Conservation (phyloP, 177 flowering plant genomes). For the Vitis hybrid region DNA sequence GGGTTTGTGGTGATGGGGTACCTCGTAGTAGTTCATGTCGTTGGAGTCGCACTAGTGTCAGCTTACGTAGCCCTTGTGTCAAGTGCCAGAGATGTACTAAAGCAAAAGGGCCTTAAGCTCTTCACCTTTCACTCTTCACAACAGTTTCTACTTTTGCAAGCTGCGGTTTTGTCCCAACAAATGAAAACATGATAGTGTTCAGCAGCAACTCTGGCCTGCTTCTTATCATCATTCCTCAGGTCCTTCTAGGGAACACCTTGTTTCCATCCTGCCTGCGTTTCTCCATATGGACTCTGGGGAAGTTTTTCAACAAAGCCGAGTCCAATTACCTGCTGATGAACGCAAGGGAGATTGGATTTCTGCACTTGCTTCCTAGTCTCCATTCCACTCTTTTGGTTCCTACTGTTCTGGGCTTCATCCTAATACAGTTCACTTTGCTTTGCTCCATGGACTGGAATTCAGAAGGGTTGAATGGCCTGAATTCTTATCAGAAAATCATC, state of each 20-base stretch:
- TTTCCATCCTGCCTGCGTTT: conserved; percentile 44
- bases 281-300: conserved; percentile 37
- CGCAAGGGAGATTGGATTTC: conserved; percentile 32
- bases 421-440: conserved; percentile 33
- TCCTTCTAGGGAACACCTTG: conserved; percentile 63
- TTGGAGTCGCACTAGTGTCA: conserved; percentile 32
- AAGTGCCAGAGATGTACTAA: conserved; percentile 41
- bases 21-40: conserved; percentile 26
- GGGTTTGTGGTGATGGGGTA: conserved; percentile 45
- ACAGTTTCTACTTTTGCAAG: conserved; percentile 52
- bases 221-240: conserved; percentile 46
- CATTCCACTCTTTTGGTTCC: conserved; percentile 18
- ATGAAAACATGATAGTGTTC: conserved; percentile 70
- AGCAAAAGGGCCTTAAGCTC: conserved; percentile 36
- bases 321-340: conserved; percentile 39
- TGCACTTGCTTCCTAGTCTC: conserved; percentile 38
- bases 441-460: conserved; percentile 50
- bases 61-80: conserved; percentile 32
- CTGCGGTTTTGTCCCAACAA: conserved; percentile 62
- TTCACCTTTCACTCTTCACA: conserved; percentile 43
- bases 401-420: conserved; percentile 35
- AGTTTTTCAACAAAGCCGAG: conserved; percentile 25
- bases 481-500: conserved; percentile 36
- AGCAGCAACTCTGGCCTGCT: conserved; percentile 55
- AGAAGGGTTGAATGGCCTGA: conserved; percentile 29